Evolutionary conservation across 2,329 filamentous ascomycete genomes (phyloP).

Genomic region (Aspergillus thermomutatus): DNA sequence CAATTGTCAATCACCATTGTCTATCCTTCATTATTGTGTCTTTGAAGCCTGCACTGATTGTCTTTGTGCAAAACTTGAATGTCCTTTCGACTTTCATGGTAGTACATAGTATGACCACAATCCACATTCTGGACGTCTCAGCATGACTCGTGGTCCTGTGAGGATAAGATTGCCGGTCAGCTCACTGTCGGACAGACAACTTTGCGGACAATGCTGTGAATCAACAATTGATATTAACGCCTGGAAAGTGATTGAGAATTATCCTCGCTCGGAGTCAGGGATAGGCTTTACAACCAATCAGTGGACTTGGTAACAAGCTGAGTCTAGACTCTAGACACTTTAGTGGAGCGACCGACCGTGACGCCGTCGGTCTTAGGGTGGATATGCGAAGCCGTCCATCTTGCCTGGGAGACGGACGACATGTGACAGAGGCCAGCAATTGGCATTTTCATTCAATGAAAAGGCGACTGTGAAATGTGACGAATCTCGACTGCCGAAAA

Average conservation of each 20-base stretch:
- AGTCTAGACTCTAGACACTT: background rate
- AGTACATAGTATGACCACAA: background rate
- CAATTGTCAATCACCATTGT: background rate
- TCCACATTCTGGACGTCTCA: background rate
- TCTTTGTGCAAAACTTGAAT: background rate
- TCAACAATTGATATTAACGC: background rate
- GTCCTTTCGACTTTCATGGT: background rate
- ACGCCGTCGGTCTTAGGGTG: background rate
- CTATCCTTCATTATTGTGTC: background rate
- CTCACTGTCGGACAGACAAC: background rate
- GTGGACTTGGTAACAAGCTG: background rate
- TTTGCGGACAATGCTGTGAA: background rate
- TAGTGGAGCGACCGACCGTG: background rate
- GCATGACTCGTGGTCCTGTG: background rate
- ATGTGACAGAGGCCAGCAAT: background rate
- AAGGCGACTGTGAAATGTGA: background rate
- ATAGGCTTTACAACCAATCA: background rate
- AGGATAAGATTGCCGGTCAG: background rate
- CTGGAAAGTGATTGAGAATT: background rate
- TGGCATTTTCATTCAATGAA: background rate
- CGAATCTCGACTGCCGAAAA: background rate
- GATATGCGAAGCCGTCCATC: background rate
- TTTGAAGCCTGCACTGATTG: background rate
- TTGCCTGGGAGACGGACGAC: background rate
- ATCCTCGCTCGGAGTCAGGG: background rate